Conservation (phyloP, 805 yeast genomes). For the Yamadazyma phyllophila region DNA sequence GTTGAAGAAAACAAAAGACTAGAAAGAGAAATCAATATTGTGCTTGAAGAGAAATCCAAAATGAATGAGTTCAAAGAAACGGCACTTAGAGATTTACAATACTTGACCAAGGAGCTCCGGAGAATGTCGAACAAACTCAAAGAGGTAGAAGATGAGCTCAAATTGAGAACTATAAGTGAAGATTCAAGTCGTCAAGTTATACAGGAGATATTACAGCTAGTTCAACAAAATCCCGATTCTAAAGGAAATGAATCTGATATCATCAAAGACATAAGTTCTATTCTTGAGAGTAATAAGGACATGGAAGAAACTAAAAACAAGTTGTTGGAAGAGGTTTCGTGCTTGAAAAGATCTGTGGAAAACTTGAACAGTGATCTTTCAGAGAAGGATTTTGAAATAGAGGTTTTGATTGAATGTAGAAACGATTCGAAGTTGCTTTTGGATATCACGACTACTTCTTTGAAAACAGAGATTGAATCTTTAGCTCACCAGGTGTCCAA, state of each 20-base stretch:
- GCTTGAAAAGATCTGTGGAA: background rate
- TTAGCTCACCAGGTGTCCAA: background rate
- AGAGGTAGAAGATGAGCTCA: background rate
- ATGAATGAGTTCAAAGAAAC: background rate
- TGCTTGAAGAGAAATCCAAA: background rate
- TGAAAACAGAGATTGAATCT: conserved; percentile 1
- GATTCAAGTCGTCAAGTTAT: background rate
- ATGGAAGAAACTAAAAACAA: background rate
- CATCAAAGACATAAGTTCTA: background rate
- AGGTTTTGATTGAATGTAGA: background rate
- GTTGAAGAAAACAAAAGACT: background rate
- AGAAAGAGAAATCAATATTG: background rate
- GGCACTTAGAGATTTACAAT: background rate
- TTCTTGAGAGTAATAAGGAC: background rate
- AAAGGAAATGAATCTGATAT: background rate
- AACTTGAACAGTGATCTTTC: background rate
- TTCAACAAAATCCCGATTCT: background rate
- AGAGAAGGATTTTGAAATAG: conserved; percentile 3
- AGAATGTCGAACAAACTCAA: background rate
- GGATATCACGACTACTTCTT: background rate
- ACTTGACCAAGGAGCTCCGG: background rate
- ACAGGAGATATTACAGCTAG: background rate
- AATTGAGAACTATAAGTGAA: background rate
- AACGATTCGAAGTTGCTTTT: background rate
- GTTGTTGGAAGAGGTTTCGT: background rate